A percentile compares a stretch with the other conserved stretches of the same genome.
phyloP scores from a whole-genome alignment of 1,284 basidiomycete genomes.

The Puccinia brachypodii region DNA sequence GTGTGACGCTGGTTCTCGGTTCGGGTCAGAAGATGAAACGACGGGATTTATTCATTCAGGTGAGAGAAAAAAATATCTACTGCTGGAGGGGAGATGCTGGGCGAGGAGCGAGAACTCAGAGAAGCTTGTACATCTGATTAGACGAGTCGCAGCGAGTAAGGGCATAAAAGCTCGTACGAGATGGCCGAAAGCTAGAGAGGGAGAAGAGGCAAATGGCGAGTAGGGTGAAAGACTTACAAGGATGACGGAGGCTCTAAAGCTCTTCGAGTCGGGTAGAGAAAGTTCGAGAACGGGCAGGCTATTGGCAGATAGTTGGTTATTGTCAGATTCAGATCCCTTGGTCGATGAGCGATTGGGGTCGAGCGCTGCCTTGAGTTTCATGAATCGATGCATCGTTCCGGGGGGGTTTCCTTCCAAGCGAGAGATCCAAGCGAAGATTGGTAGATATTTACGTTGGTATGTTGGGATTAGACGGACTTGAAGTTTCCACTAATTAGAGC shows the following conservation, averaged over 20 bases:
- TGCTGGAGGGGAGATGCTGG: not conserved
- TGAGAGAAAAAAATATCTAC: not conserved
- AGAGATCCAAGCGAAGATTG: too few relatives aligned
- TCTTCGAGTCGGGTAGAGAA: conserved; percentile 17
- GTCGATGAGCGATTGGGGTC: not conserved
- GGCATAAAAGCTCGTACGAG: not conserved
- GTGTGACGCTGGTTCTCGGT: not conserved
- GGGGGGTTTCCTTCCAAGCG: too few relatives aligned
- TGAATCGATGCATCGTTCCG: conserved; percentile 10
- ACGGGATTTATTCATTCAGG: too few relatives aligned
- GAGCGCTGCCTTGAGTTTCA: conserved; percentile 11
- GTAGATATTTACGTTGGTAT: too few relatives aligned
- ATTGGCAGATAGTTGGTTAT: not conserved
- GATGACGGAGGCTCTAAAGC: conserved; percentile 36
- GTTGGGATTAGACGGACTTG: too few relatives aligned
- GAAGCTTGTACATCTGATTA: not conserved
- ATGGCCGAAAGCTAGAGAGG: too few relatives aligned
- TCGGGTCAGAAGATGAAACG: not conserved
- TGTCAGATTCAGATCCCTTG: not conserved
- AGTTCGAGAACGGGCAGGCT: conserved; percentile 12
- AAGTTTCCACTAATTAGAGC: too few relatives aligned
- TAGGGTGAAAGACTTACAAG: conserved; percentile 16
- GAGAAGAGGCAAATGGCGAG: too few relatives aligned
- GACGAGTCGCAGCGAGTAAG: not conserved
- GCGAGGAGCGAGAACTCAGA: not conserved